Percentiles rank a stretch among this genome's conserved stretches.
phyloP scores from a whole-genome alignment of 768 basidiomycete species.

The Kwoniella heveanensis region DNA sequence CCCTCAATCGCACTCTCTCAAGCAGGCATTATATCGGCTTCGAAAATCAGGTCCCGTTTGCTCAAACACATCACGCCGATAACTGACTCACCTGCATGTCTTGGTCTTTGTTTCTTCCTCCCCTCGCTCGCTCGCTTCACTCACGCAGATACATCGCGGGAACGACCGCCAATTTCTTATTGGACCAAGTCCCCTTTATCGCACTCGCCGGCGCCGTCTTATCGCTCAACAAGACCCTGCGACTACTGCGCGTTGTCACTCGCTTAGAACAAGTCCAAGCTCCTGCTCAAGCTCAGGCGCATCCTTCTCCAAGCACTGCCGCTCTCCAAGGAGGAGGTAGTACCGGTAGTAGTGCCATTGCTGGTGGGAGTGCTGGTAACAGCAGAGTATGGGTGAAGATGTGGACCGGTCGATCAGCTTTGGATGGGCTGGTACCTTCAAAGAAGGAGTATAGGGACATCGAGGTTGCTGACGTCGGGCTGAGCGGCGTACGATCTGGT shows the following conservation, averaged over 20 bases:
- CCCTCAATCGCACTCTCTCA: too few relatives aligned
- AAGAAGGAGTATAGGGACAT: slow-evolving; percentile 12
- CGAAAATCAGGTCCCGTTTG: too few relatives aligned
- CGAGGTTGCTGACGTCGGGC: slow-evolving; percentile 6
- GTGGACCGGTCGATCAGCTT: slow-evolving; percentile 8
- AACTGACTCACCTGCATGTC: neutral
- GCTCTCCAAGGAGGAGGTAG: too few relatives aligned
- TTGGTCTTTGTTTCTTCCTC: too few relatives aligned
- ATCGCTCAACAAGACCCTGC: neutral
- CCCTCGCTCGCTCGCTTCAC: too few relatives aligned
- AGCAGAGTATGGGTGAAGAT: slow-evolving; percentile 9
- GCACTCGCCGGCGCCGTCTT: slow-evolving; percentile 4
- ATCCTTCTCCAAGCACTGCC: too few relatives aligned
- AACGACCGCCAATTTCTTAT: neutral
- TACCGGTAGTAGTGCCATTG: too few relatives aligned
- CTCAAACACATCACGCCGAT: too few relatives aligned
- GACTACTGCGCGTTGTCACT: slow-evolving; percentile 8
- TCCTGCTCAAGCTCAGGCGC: too few relatives aligned
- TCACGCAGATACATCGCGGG: slow-evolving; percentile 4
- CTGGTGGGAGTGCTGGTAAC: too few relatives aligned
- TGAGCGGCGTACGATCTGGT: slow-evolving; percentile 8
- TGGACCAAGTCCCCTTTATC: slow-evolving; percentile 1
- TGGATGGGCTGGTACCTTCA: neutral
- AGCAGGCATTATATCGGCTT: too few relatives aligned
- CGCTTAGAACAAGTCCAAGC: slow-evolving; percentile 15